A percentile compares a stretch with the other conserved stretches of the same genome.
Conservation (phyloP, 2,329 filamentous ascomycete species). For the Macrophomina pseudophaseolina region DNA sequence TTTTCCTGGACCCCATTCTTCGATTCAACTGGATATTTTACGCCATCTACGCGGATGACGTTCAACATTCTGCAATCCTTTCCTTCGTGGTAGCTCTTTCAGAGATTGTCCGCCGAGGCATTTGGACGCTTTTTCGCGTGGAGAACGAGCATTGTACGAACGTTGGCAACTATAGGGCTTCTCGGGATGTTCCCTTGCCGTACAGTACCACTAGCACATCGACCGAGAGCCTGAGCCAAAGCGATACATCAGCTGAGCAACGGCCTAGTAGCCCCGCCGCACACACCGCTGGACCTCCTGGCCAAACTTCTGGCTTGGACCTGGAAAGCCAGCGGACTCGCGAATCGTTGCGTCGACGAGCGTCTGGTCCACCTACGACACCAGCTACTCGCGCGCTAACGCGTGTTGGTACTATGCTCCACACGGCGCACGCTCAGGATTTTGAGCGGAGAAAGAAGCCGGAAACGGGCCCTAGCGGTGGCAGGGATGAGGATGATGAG, state of each 20-base stretch:
- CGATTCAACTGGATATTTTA: conserved; percentile 97
- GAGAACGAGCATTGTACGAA: conserved; percentile 93
- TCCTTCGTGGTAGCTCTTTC: conserved; percentile 79
- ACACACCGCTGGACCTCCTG: neutral
- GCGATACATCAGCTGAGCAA: neutral
- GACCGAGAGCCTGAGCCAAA: conserved; percentile 25
- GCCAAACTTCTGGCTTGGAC: conserved; percentile 23
- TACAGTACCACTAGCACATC: conserved; percentile 61
- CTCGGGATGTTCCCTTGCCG: conserved; percentile 82
- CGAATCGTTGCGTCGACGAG: conserved; percentile 33
- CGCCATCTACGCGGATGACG: conserved; percentile 77
- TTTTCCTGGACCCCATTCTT: conserved; percentile 80
- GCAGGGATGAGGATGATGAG: conserved; percentile 29
- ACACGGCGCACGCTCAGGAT: conserved; percentile 85
- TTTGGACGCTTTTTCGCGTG: conserved; percentile 92
- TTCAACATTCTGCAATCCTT: conserved; percentile 81
- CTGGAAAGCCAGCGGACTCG: conserved; percentile 24
- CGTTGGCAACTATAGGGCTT: conserved; percentile 87
- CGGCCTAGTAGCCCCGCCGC: neutral
- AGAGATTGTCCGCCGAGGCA: conserved; percentile 81
- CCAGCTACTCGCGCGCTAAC: conserved; percentile 51
- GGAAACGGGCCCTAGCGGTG: conserved; percentile 44
- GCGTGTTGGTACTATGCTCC: conserved; percentile 71
- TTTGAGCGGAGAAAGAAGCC: conserved; percentile 78
- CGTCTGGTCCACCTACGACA: conserved; percentile 30